These are phyloP conservation scores for Alternaria triticina DNA, from an alignment of 2,329 filamentous ascomycete genomes.

Conservation along the genomic window DNA sequence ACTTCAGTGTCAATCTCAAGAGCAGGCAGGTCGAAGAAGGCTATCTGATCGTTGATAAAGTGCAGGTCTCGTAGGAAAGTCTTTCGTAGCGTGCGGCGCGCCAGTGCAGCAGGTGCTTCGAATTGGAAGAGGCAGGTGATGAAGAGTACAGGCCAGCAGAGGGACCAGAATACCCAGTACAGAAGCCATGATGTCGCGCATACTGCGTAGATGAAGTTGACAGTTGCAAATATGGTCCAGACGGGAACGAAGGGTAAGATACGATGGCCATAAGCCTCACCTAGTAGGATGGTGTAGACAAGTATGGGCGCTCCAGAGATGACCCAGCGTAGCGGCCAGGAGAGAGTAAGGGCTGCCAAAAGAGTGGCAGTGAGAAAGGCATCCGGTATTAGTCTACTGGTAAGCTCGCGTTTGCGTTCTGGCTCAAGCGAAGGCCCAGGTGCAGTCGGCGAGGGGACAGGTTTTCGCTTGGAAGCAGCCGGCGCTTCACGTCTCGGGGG, in stretches of 20 bases:
- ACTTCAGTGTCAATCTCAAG: conserved; percentile 63
- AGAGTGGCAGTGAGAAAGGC: conserved; percentile 18
- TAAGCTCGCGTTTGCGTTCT: conserved; percentile 19
- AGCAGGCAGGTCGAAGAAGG: conserved; percentile 58
- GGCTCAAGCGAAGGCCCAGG: conserved; percentile 11
- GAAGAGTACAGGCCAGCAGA: conserved; percentile 53
- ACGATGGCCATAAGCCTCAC: conserved; percentile 46
- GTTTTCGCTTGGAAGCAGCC: conserved; percentile 16
- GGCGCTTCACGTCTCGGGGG: conserved; percentile 9
- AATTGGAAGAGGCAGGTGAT: conserved; percentile 58
- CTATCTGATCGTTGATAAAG: conserved; percentile 60
- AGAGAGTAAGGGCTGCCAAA: conserved; percentile 12
- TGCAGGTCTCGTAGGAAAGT: conserved; percentile 53
- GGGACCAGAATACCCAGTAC: conserved; percentile 51
- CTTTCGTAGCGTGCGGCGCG: conserved; percentile 44
- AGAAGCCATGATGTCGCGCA: conserved; percentile 61
- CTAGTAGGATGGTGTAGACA: conserved; percentile 45
- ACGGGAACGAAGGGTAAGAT: conserved; percentile 54
- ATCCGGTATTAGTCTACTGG: conserved; percentile 18
- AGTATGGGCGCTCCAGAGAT: conserved; percentile 52
- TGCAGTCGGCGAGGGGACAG: conserved; percentile 12
- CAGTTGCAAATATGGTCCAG: conserved; percentile 55
- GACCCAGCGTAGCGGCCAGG: conserved; percentile 45
- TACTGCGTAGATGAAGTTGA: conserved; percentile 57
- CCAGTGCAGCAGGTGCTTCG: conserved; percentile 45